phyloP scores from a whole-genome alignment of 345 rosid genomes.

The Carallia brachiata region DNA sequence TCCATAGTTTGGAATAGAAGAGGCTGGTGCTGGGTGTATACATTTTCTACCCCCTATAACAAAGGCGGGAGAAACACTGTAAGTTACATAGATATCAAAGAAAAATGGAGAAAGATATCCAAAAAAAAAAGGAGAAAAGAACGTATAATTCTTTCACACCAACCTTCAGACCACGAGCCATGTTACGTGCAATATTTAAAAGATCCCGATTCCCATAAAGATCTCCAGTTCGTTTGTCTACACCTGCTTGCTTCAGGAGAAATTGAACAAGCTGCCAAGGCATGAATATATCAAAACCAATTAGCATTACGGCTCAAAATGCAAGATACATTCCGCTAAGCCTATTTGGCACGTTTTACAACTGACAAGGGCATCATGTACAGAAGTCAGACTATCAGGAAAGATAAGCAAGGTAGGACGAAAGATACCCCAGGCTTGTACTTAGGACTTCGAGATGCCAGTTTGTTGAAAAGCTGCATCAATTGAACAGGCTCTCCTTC shows the following conservation, averaged over 20 bases:
- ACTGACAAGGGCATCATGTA: conserved; percentile 1
- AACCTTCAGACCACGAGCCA: conserved; percentile 99
- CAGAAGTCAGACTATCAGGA: neutral
- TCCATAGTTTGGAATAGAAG: conserved; percentile 93
- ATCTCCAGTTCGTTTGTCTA: conserved; percentile 91
- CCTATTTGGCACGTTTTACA: too few relatives aligned
- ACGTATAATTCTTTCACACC: conserved; percentile 14
- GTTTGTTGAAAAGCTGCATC: conserved; percentile 95
- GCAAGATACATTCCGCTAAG: conserved; percentile 1
- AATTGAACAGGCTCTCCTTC: conserved; percentile 97
- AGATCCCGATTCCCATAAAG: conserved; percentile 93
- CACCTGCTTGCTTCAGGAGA: conserved; percentile 94
- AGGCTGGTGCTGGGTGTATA: conserved; percentile 98
- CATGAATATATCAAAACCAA: conserved; percentile 24
- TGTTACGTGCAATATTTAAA: conserved; percentile 93
- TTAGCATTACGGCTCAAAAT: neutral
- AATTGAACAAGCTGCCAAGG: conserved; percentile 85
- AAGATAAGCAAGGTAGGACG: conserved; percentile 8
- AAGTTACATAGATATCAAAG: neutral
- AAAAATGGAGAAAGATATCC: neutral
- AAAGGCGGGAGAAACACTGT: neutral
- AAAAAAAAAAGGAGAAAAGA: neutral
- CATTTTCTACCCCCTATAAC: conserved; percentile 90
- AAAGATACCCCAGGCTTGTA: conserved; percentile 89
- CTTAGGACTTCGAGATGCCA: conserved; percentile 83